Conservation (phyloP, 768 basidiomycete genomes). For the Amanita pallidorosea region DNA sequence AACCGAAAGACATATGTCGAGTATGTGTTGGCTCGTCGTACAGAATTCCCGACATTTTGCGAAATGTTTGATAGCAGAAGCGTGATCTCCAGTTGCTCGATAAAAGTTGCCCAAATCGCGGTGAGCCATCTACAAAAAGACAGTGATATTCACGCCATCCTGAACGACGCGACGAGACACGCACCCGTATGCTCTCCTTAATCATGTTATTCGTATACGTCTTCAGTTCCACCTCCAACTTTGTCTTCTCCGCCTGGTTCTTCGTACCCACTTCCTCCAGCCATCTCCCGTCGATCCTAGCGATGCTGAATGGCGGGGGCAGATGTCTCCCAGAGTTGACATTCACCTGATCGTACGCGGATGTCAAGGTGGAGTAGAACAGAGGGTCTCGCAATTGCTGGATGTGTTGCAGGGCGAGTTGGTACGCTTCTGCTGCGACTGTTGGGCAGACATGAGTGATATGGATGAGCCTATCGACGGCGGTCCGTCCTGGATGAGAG, state of each 20-base stretch:
- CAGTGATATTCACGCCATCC: background rate
- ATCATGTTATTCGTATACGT: conserved; percentile 95
- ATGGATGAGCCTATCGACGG: conserved; percentile 62
- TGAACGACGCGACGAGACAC: conserved; percentile 12
- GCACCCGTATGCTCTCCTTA: conserved; percentile 93
- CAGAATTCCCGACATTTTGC: conserved; percentile 93
- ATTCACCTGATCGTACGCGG: conserved; percentile 42
- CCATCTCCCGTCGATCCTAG: conserved; percentile 59
- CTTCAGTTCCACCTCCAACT: conserved; percentile 89
- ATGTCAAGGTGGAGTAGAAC: conserved; percentile 39
- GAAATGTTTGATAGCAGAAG: conserved; percentile 66
- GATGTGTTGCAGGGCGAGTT: conserved; percentile 54
- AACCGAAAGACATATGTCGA: conserved; percentile 84
- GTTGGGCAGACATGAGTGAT: conserved; percentile 55
- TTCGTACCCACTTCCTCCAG: conserved; percentile 52
- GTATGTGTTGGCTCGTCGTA: conserved; percentile 81
- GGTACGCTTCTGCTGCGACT: conserved; percentile 64
- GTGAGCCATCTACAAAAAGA: conserved; percentile 66
- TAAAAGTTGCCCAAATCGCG: conserved; percentile 80
- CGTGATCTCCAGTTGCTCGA: conserved; percentile 61
- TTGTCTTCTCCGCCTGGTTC: conserved; percentile 67
- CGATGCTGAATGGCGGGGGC: conserved; percentile 18
- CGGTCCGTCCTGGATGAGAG: conserved; percentile 47
- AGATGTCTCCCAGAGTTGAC: conserved; percentile 10
- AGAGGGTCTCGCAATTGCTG: conserved; percentile 59